Evolutionary conservation across 192 early-diverging fungal species (phyloP), one percentile per base, ranked within the genome.

Genomic region (Lobosporangium transversale): DNA sequence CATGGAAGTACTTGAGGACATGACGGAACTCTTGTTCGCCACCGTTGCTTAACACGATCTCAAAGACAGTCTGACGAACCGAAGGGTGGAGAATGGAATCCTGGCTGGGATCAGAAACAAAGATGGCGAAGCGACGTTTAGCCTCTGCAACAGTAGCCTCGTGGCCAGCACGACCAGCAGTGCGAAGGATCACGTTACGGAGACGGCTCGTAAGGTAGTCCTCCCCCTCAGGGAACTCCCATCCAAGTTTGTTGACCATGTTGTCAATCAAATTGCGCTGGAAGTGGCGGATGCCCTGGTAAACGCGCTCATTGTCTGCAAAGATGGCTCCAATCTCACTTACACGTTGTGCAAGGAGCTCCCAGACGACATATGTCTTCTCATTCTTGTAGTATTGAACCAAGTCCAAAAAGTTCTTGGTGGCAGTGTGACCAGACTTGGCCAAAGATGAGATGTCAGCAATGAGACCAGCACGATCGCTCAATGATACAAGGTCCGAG

Each of bases 381-480:
- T 97, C 97, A 56, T 86, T 83, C 48, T 85, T 83, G 70, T 92
- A 93, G 30, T 88, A 85, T 26, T 86, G 84, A 26, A 95, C 83
- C 31, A 98, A 64, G 15, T 89, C 88, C 76, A 98, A 82, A 30
- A 92, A 88, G 30, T 80, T 86, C 55, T 84, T 83, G 10, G 95
- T 96, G 37, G 82, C 84, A 29, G 82, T 88, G 37, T 94, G 82
- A 3, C 97, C 97, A 70, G 93, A 90, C 32, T 81, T 71, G 12
- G 90, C 88, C 51, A 97, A 78, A 11, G 92, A 87, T 23, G 90
- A 91, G 17, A 89, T 88, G 84, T 99, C 97, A 45, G 88, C 84
- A 47, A 99, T 58, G 12, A 98, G 76, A 55, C 93, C 94, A 42
- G 95, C 83, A 31, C 91, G 89, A 79, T 99, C 97, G 40, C 82